A percentile compares a stretch with the other conserved stretches of the same genome.
These are phyloP conservation scores for Penicillium sp. DNA, from an alignment of 2,329 filamentous ascomycete species.

Conservation along the genomic window DNA sequence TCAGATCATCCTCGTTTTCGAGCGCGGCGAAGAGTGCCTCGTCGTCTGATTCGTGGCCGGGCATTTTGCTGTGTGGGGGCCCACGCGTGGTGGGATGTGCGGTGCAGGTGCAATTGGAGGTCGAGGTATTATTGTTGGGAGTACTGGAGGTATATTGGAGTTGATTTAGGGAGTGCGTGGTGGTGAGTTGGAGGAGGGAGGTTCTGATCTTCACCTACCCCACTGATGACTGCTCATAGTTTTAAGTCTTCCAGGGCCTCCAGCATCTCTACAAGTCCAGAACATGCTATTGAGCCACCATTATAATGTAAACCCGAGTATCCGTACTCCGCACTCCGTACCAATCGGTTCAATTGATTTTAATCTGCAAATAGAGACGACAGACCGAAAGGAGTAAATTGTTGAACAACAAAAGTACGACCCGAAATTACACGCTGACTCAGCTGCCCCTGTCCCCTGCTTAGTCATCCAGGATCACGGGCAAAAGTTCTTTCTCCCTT, in stretches of 20 bases:
- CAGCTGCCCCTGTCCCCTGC: constrained; percentile 6
- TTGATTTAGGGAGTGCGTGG: neutral
- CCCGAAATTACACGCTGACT: constrained; percentile 3
- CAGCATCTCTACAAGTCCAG: neutral
- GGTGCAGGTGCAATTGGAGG: neutral
- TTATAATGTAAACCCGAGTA: neutral
- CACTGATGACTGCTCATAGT: neutral
- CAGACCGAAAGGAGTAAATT: neutral
- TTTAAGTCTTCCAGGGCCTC: neutral
- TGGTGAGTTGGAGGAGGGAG: neutral
- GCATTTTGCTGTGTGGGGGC: constrained; percentile 18
- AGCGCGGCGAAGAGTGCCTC: constrained; percentile 58
- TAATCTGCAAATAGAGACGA: neutral
- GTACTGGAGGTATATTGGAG: neutral
- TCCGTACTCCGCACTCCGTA: no score
- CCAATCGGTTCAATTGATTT: neutral
- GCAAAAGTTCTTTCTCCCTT: constrained; percentile 15
- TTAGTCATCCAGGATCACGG: constrained; percentile 12
- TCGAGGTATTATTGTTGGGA: no score
- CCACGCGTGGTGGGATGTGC: neutral
- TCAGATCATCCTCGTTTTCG: constrained; percentile 50
- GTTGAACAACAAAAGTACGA: neutral
- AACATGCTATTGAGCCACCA: neutral
- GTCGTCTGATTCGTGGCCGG: constrained; percentile 49
- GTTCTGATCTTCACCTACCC: neutral